Evolutionary conservation across 139 green algal species (phyloP), one percentile per base, ranked within the genome.

Genomic region (Picochlorum sp.): DNA sequence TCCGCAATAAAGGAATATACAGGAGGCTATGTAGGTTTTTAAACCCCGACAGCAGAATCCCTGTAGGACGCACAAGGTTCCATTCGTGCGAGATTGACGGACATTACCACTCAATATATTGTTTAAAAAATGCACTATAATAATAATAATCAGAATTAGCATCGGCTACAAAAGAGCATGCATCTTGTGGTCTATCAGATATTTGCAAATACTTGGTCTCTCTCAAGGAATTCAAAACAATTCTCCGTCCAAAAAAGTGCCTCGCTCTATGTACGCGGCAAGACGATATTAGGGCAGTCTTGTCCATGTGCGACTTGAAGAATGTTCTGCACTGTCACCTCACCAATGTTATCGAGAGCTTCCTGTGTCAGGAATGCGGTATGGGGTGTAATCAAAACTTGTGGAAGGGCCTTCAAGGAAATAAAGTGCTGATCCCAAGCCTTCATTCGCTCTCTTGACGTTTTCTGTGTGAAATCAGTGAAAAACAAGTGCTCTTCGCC

Each of bases 281-380:
- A 65, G 11, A 82, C 56, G 21, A 73, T 51, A 57, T 82, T 76
- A 4, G 10, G 30, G 14, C 76, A 60, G 9, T 50, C 31, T 20
- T 54, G 28, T 26, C 66, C 75, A 7, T 50, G 21, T 24, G 52
- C 65, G 24, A 66, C 78, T 18, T 74, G 65, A 2, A 58, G 51
- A 14, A 92, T 57, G 74, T 90, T 92, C 10, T 62, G 45, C 14
- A 86, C 55, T 0, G 82, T 88, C 20, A 80, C 89, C 23, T 52
- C 59, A 1, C 76, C 77, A 49, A 95, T 95, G 62, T 85, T 85
- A 2, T 45, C 23, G 3, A 95, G 77, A 2, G 86, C 86, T 58
- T 95, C 84, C 20, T 78, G 3, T 0, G 88, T 95, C 5, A 92
- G 72, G 73, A 95, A 95, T 2, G 86, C 88, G 3, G 70, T 78